A percentile compares a stretch with the other conserved stretches of the same genome.
These are phyloP conservation scores for Colletotrichum sp. DNA, from an alignment of 2,329 filamentous ascomycete genomes.

Conservation along the genomic window DNA sequence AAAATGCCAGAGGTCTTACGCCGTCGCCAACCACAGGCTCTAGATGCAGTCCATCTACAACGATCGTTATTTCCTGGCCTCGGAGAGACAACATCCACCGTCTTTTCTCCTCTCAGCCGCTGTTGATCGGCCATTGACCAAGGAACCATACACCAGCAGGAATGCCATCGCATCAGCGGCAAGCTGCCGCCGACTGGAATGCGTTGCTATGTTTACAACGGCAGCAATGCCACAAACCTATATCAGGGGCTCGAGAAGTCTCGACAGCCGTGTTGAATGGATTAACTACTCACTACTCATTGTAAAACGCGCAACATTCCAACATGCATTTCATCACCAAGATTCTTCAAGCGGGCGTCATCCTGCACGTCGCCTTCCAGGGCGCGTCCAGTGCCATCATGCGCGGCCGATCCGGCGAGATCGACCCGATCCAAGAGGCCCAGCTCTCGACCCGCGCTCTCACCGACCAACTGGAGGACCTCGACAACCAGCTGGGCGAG, in stretches of 20 bases:
- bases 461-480: not conserved
- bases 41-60: not conserved
- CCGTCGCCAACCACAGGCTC: not conserved
- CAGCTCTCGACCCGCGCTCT: not conserved
- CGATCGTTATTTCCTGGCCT: not conserved
- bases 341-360: not conserved
- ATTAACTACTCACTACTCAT: not conserved
- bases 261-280: not conserved
- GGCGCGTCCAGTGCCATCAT: constrained; percentile 20
- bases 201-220: constrained; percentile 15
- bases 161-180: constrained; percentile 13
- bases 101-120: not conserved
- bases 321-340: constrained; percentile 19
- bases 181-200: constrained; percentile 6
- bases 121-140: not conserved
- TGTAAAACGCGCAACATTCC: not conserved
- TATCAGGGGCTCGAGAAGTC: constrained; percentile 21
- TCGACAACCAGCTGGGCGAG: constrained; percentile 5
- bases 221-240: not conserved
- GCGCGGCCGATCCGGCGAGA: constrained; percentile 3
- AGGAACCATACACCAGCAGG: not conserved
- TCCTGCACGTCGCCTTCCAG: constrained; percentile 13
- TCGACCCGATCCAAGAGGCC: not conserved
- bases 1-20: not conserved
- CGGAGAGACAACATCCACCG: not conserved